phyloP scores from a whole-genome alignment of 208 protist genomes.

The Angomonas deanei region DNA sequence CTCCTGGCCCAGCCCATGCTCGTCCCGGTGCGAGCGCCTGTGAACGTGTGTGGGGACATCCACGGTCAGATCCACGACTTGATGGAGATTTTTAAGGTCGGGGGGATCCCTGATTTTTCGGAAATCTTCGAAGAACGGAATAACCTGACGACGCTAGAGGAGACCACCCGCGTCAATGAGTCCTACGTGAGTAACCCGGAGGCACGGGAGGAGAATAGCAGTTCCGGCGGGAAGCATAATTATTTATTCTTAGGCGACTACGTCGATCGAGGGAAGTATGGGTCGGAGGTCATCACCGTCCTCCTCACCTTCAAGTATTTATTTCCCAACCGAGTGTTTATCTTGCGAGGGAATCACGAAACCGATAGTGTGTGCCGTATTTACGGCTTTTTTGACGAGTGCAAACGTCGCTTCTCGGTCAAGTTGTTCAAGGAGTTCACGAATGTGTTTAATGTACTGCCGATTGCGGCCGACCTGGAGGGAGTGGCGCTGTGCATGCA shows the following conservation, averaged over 20 bases:
- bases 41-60: slow-evolving; percentile 92
- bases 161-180: background rate
- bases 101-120: slow-evolving; percentile 61
- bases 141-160: background rate
- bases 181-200: background rate
- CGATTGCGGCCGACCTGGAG: slow-evolving; percentile 94
- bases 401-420: slow-evolving; percentile 73
- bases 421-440: slow-evolving; percentile 51
- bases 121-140: background rate
- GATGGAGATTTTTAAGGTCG: slow-evolving; percentile 91
- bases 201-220: background rate
- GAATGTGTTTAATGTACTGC: slow-evolving; percentile 67
- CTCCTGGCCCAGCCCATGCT: slow-evolving; percentile 81
- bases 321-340: slow-evolving; percentile 96
- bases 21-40: slow-evolving; percentile 54
- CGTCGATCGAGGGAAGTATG: slow-evolving; percentile 97
- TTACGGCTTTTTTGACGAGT: slow-evolving; percentile 99
- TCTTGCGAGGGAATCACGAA: slow-evolving; percentile 99
- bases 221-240: slow-evolving; percentile 17
- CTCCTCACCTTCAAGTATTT: slow-evolving; percentile 94
- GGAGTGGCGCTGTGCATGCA: slow-evolving; percentile 94
- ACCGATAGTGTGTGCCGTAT: slow-evolving; percentile 97
- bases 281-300: slow-evolving; percentile 89
- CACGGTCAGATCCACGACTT: slow-evolving; percentile 97
- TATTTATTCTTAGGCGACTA: slow-evolving; percentile 99